A percentile compares a stretch with the other conserved stretches of the same genome.
Evolutionary conservation across 192 early-diverging fungal species (phyloP).

Genomic region (Fimicolochytrium jonesii): DNA sequence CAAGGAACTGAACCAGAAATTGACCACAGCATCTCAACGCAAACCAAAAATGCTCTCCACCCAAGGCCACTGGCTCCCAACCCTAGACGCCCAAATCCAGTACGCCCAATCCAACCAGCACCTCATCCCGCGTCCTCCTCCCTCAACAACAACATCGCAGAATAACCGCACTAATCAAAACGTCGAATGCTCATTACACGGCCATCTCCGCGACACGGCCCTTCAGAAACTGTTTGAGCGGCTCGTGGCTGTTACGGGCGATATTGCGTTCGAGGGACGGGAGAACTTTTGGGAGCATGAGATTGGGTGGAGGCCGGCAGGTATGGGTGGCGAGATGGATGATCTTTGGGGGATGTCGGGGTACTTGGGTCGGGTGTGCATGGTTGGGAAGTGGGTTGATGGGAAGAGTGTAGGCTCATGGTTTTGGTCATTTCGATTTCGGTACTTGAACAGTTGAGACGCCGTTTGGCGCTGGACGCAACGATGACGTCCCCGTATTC

Average conservation of each 20-base stretch:
- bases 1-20: no score
- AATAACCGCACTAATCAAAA: not conserved
- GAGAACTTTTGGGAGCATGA: constrained; percentile 63
- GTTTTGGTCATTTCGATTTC: no score
- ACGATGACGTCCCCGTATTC: constrained; percentile 69
- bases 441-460: no score
- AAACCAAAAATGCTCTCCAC: no score
- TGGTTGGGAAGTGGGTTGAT: no score
- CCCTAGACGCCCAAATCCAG: no score
- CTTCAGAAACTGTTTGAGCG: constrained; percentile 58
- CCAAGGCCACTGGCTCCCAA: no score
- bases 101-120: no score
- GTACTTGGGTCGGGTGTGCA: no score
- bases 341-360: not conserved
- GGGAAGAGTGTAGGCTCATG: no score
- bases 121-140: not conserved
- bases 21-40: no score
- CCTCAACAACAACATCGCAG: not conserved
- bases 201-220: constrained; percentile 38
- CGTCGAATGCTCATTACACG: constrained; percentile 54
- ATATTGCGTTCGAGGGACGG: constrained; percentile 39
- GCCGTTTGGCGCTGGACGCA: constrained; percentile 61
- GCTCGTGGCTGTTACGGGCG: constrained; percentile 64
- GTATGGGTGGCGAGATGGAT: constrained; percentile 24
- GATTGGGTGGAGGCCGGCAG: constrained; percentile 60